Evolutionary conservation across 345 rosid genomes (phyloP).

Genomic region (Alliaria petiolata): DNA sequence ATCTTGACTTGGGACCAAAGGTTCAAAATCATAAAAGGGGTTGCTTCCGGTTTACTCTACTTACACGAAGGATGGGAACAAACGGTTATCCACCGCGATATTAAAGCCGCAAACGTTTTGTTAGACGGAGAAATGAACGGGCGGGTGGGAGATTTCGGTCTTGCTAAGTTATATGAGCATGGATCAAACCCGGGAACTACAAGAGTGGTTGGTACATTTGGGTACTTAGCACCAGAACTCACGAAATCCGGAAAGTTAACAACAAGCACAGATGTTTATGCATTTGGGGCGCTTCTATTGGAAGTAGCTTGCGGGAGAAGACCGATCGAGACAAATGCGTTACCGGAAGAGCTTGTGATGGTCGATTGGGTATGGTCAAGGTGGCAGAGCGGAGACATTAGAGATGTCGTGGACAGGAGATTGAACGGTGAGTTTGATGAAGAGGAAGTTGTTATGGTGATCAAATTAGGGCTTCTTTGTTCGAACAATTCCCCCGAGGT

Average conservation of each 20-base stretch:
- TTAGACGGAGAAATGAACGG: slow-evolving; percentile 75
- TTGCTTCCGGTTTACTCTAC: slow-evolving; percentile 81
- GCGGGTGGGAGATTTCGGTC: slow-evolving; percentile 83
- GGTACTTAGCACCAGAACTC: slow-evolving; percentile 92
- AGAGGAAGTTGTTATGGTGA: slow-evolving; percentile 47
- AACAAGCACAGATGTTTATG: slow-evolving; percentile 74
- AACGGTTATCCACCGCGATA: slow-evolving; percentile 83
- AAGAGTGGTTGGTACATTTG: slow-evolving; percentile 89
- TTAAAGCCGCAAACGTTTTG: slow-evolving; percentile 83
- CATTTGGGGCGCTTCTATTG: slow-evolving; percentile 80
- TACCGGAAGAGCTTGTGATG: slow-evolving; percentile 83
- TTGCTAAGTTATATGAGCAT: slow-evolving; percentile 80
- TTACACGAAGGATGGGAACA: slow-evolving; percentile 96
- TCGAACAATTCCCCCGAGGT: slow-evolving; percentile 54
- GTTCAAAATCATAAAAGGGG: slow-evolving; percentile 69
- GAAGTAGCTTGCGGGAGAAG: slow-evolving; percentile 88
- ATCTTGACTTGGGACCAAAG: slow-evolving; percentile 77
- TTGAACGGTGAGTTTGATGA: slow-evolving; percentile 59
- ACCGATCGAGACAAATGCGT: slow-evolving; percentile 72
- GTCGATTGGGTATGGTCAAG: slow-evolving; percentile 91
- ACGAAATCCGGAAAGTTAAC: slow-evolving; percentile 80
- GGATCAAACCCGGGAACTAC: slow-evolving; percentile 70
- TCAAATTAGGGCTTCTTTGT: slow-evolving; percentile 79
- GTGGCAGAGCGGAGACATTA: slow-evolving; percentile 60
- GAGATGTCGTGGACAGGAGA: slow-evolving; percentile 67